These are phyloP conservation scores for Penicillium paxilli DNA, from an alignment of 495 filamentous ascomycete genomes.

Conservation along the genomic window DNA sequence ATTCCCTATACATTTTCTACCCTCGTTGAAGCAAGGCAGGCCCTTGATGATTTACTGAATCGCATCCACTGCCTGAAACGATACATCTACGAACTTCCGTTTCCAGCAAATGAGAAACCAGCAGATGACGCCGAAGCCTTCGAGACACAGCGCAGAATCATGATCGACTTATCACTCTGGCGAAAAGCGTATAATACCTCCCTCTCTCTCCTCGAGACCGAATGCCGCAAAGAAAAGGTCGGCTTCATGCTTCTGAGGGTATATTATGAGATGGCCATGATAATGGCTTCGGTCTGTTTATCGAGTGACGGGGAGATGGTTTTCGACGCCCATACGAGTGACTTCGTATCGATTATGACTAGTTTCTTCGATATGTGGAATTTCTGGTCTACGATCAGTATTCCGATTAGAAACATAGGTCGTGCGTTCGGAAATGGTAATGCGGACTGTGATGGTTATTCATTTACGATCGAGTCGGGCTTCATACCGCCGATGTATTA, in stretches of 20 bases:
- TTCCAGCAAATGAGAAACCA: background rate
- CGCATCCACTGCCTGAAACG: conserved; percentile 16
- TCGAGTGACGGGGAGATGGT: conserved; percentile 30
- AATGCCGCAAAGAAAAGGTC: conserved; percentile 9
- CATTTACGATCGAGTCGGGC: conserved; percentile 47
- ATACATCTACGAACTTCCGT: background rate
- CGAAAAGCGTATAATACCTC: conserved; percentile 12
- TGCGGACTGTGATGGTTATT: conserved; percentile 14
- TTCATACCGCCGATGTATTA: conserved; percentile 54
- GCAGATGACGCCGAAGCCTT: background rate
- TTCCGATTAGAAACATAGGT: background rate
- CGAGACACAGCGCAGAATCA: conserved; percentile 3
- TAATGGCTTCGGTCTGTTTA: conserved; percentile 46
- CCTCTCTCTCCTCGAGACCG: background rate
- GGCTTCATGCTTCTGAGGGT: conserved; percentile 35
- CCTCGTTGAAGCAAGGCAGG: conserved; percentile 10
- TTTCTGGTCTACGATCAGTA: conserved; percentile 1
- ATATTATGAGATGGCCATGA: conserved; percentile 47
- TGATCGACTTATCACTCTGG: conserved; percentile 14
- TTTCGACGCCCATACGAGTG: conserved; percentile 40
- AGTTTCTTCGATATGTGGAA: conserved; percentile 31
- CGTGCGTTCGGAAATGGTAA: background rate
- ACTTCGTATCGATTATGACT: conserved; percentile 39
- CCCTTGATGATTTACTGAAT: conserved; percentile 18
- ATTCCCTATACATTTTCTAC: conserved; percentile 13